Base-by-base conservation (phyloP, 805 yeast genomes). In the Candida quercuum region DNA sequence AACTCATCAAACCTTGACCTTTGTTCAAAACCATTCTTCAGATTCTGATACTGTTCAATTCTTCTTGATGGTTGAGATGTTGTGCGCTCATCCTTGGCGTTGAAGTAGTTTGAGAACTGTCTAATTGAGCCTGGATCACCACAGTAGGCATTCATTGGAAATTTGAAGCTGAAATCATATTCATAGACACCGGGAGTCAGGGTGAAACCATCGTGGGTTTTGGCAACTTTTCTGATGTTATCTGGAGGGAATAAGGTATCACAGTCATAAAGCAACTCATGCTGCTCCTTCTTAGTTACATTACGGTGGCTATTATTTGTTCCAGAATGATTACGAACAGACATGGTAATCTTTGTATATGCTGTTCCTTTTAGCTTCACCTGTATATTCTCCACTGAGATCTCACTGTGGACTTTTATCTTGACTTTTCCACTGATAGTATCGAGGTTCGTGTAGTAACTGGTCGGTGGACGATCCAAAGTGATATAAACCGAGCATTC, bases 291-390 rank as follows among this genome's bases (percentile, higher is more conserved):
- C 3, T 36, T 35, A 2, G 40, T 33, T 4, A 25, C 42, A 10
- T 24, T 24, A 4, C 36, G 20, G 3, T 25, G 15, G 33, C 42
- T 42, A n/a, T 42, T 39, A 14, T 36, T 41, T 10, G 24, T 13
- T 14, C 28, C n/a, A n/a, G n/a, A n/a, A n/a, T n/a, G n/a, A n/a
- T n/a, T 39, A 18, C 26, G 28, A 6, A 35, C 40, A 6, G 38
- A 41, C 11, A 35, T 42, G 0, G 69, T 65, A 14, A 74, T 41
- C 34, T 53, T 57, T 0, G 77, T 58, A 26, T 51, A 52, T 10
- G 76, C 54, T 1, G 69, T 52, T 1, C 80, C 82, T 46, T 72
- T 73, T 12, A 75, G 56, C 46, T 75, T 74, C 31, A 74, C 77
- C 42, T 69, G 72, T 27, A 76, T 68, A 42, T 62, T 62, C 28